Evolutionary conservation across 768 basidiomycete genomes (phyloP), one percentile per base, ranked within the genome.

Genomic region (Chalciporus chontae): DNA sequence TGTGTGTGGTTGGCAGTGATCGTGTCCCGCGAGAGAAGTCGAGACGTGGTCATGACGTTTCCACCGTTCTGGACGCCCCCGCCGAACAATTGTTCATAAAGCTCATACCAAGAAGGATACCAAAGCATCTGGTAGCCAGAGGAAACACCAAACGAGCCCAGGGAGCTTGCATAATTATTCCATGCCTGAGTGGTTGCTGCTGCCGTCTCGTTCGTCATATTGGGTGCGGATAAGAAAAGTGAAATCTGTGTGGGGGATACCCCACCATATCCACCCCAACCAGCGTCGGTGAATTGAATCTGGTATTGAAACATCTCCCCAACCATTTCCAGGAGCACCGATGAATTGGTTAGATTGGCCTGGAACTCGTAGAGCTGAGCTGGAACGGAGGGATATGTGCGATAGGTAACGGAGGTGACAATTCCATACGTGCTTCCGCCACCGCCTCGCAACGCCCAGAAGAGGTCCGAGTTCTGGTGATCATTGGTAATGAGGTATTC

Each of bases 401-500:
- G 58, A 54, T 78, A 78, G 0, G 76, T 77, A 5, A 71, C 72
- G 1, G 73, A 74, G 3, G 71, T 72, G 17, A 79, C 64, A 18
- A 79, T 65, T 8, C 75, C 77, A 47, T 66, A 79, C 2, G 73
- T 78, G 14, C 74, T 66, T 0, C 75, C 77, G 0, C 79, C 79
- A 1, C 75, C 76, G 0, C 78, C 79, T 19, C 78, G 69, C 44
- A 81, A 56, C 0, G 80, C 78, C 73, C 76, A 81, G 63, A 77
- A 81, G 6, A 81, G 68, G 47, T 80, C 75, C 4, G 63, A 13
- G 52, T 79, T 64, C 36, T 69, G 64, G 55, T 71, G 61, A 0
- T 56, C 53, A 54, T 80, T 81, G 18, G 66, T 72, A 4, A 56
- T 69, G 45, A 76, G 56, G 32, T 68, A 58, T 11, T 69, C 51